phyloP scores from a whole-genome alignment of 139 green algal species.

The Spirogloea muscicola region DNA sequence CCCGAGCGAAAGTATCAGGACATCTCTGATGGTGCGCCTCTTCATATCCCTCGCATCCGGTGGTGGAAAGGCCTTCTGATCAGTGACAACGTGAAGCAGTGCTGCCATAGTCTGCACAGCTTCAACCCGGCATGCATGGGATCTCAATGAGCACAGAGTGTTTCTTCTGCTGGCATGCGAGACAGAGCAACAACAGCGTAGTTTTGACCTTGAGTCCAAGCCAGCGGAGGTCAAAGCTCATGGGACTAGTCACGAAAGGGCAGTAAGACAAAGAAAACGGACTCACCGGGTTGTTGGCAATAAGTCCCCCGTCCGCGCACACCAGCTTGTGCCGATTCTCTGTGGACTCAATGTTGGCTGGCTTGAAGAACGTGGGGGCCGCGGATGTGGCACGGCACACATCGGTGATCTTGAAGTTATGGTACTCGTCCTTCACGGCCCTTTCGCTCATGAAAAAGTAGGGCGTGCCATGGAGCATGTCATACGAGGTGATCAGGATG shows the following conservation, averaged over 20 bases:
- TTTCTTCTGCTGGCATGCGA: too few species aligned
- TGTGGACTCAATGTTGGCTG: not conserved
- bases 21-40: not conserved
- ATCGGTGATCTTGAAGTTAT: constrained; percentile 11
- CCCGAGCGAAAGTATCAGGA: constrained; percentile 11
- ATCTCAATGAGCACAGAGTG: too few species aligned
- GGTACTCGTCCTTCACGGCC: not conserved
- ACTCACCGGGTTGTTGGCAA: constrained; percentile 20
- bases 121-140: not conserved
- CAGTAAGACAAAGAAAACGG: not conserved
- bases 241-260: not conserved
- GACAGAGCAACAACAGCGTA: too few species aligned
- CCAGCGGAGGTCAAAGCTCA: too few species aligned
- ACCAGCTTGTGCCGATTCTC: not conserved
- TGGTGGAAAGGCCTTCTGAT: not conserved
- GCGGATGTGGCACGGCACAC: constrained; percentile 13
- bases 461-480: not conserved
- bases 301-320: constrained; percentile 12
- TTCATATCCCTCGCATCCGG: not conserved
- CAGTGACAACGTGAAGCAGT: not conserved
- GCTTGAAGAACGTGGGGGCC: constrained; percentile 16
- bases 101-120: not conserved
- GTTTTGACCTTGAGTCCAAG: too few species aligned
- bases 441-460: constrained; percentile 25
- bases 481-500: constrained; percentile 12